Evolutionary conservation across 1,284 basidiomycete species (phyloP), one percentile per base, ranked within the genome.

Genomic region (Austroboletus rostrupii): DNA sequence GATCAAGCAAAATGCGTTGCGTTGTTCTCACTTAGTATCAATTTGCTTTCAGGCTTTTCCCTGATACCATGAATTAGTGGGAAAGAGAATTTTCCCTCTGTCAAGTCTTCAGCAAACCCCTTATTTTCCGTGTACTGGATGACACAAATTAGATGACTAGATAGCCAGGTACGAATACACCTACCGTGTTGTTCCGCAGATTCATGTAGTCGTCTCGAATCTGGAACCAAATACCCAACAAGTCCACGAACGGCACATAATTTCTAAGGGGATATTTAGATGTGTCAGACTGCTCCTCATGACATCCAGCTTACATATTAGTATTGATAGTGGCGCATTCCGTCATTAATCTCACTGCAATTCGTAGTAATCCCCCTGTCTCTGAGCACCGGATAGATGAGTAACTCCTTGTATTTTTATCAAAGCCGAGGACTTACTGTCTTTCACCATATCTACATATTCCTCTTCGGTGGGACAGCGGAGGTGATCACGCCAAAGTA

Each of bases 171-270:
- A 31, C 19, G 14, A 13, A 19, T 42, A n/a, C 19, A 19, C 72
- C 38, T 56, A 91, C 92, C 72, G 88, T 76, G 31, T 78, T 79
- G 45, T 87, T 91, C 61, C 94, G 87, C 31, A 99, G 74, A 65
- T 99, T 98, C 87, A 96, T 91, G 55, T 96, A 92, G 65, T 99
- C 96, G 67, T 99, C 96, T 12, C 95, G 78, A 57, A 99, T 96
- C 67, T 99, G 96, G 68, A 96, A 98, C 64, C 85, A 90, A 20
- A 98, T 81, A 1, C 95, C 93, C 53, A 98, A 87, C 16, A 98
- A 76, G 65, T 97, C 95, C 50, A 94, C 90, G 11, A 99, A 78
- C 0, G 95, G 92, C 2, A 97, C 80, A 58, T 89, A 96, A 64
- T 96, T 81, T 39, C 93, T 96, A 54, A 26, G 28, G 31, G 3